Percentiles rank a stretch among this genome's conserved stretches.
phyloP scores from a whole-genome alignment of 257 asterid genomes.

The Rauvolfia tetraphylla region DNA sequence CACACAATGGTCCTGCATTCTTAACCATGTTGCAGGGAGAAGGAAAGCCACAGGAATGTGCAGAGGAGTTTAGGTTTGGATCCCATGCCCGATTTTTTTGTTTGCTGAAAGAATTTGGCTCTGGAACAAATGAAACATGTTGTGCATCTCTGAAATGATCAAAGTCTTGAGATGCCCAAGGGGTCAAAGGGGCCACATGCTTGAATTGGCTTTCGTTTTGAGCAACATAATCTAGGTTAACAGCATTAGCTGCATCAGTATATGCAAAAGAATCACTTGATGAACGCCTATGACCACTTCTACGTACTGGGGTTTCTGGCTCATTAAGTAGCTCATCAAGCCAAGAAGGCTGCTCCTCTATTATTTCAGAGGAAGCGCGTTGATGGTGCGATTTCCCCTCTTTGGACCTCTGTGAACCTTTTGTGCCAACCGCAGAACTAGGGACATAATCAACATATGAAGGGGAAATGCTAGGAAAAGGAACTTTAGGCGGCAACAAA shows the following conservation, averaged over 20 bases:
- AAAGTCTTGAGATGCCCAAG: constrained; percentile 74
- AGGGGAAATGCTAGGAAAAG: constrained; percentile 70
- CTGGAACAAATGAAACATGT: constrained; percentile 45
- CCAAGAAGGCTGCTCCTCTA: constrained; percentile 94
- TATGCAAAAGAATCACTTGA: constrained; percentile 92
- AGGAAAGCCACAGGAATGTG: constrained; percentile 48
- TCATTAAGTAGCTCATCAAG: constrained; percentile 86
- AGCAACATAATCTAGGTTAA: constrained; percentile 17
- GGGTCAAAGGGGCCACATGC: constrained; percentile 41
- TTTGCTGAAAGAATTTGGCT: constrained; percentile 39
- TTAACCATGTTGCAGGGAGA: constrained; percentile 42
- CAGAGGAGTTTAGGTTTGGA: constrained; percentile 40
- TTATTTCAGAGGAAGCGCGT: constrained; percentile 85
- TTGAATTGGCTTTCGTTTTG: constrained; percentile 23
- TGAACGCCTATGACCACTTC: constrained; percentile 92
- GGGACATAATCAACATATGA: constrained; percentile 63
- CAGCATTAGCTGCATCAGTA: constrained; percentile 33
- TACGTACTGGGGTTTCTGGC: constrained; percentile 87
- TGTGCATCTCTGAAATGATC: constrained; percentile 47
- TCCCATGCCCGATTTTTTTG: constrained; percentile 58
- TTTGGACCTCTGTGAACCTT: constrained; percentile 42
- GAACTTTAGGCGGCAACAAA: constrained; percentile 89
- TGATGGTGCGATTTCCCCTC: constrained; percentile 70
- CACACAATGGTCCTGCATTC: constrained; percentile 36
- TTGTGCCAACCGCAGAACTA: constrained; percentile 43